Conservation (phyloP, 1,284 basidiomycete species). For the Marasmius tenuissimus region DNA sequence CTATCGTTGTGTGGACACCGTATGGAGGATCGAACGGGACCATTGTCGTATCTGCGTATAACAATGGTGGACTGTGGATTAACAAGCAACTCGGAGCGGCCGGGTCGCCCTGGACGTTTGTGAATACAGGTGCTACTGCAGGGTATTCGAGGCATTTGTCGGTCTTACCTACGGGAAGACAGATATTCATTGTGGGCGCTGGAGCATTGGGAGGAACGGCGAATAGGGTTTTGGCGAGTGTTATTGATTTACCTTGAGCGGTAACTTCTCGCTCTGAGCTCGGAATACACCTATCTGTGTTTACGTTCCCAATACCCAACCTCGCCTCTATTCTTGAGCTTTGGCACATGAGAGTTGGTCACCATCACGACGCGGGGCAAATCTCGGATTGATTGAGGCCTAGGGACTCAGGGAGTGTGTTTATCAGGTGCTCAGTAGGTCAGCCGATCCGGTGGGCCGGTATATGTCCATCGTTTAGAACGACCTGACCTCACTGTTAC, state of each 20-base stretch:
- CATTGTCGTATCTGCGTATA: slow-evolving; percentile 28
- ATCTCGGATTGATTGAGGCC: no score
- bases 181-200: slow-evolving; percentile 14
- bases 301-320: no score
- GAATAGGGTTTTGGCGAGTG: slow-evolving; percentile 5
- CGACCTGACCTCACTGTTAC: no score
- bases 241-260: background rate
- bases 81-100: slow-evolving; percentile 16
- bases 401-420: no score
- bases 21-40: slow-evolving; percentile 28
- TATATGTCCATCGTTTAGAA: no score
- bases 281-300: no score
- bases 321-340: no score
- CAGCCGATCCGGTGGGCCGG: no score
- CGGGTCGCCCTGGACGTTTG: slow-evolving; percentile 15
- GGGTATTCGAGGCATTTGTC: slow-evolving; percentile 13
- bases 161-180: slow-evolving; percentile 10
- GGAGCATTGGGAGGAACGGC: slow-evolving; percentile 12
- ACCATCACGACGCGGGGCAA: no score
- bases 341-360: no score
- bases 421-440: no score
- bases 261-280: background rate
- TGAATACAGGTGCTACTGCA: slow-evolving; percentile 10
- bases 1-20: slow-evolving; percentile 29
- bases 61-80: slow-evolving; percentile 16